Evolutionary conservation across 2,329 filamentous ascomycete genomes (phyloP).

Genomic region (Penicillium brasilianum): DNA sequence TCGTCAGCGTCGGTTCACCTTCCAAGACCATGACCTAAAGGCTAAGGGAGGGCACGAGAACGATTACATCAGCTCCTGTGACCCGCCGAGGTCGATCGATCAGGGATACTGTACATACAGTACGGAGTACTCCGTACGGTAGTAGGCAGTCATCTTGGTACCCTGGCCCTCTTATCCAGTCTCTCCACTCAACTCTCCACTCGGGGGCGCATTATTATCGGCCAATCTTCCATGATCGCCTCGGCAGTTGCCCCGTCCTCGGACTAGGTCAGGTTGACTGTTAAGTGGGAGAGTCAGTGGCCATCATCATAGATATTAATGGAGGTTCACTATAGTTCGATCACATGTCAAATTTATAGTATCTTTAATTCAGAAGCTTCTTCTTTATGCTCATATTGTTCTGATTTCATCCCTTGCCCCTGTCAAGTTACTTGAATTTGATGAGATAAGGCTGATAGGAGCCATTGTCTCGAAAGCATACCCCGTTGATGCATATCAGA

Average conservation of each 20-base stretch:
- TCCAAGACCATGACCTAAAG: background rate
- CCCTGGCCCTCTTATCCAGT: background rate
- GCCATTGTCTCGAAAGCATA: background rate
- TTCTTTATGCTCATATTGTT: no score
- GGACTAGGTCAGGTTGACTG: background rate
- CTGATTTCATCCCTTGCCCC: no score
- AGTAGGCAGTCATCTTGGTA: no score
- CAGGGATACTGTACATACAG: no score
- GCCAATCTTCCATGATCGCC: background rate
- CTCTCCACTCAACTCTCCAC: constrained; percentile 2
- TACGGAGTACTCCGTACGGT: no score
- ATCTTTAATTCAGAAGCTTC: no score
- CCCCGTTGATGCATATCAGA: background rate
- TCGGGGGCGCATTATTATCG: background rate
- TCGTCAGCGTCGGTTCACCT: constrained; percentile 5
- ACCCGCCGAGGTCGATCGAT: background rate
- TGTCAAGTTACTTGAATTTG: background rate
- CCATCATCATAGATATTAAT: no score
- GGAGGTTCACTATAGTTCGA: no score
- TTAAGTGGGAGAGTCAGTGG: no score
- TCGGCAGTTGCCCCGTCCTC: background rate
- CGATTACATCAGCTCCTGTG: constrained; percentile 4
- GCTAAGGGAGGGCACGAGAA: background rate
- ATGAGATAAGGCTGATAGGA: background rate
- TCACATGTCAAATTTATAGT: no score